Evolutionary conservation across 1,284 basidiomycete species (phyloP), one percentile per base, ranked within the genome.

Genomic region (Ustilago hordei): DNA sequence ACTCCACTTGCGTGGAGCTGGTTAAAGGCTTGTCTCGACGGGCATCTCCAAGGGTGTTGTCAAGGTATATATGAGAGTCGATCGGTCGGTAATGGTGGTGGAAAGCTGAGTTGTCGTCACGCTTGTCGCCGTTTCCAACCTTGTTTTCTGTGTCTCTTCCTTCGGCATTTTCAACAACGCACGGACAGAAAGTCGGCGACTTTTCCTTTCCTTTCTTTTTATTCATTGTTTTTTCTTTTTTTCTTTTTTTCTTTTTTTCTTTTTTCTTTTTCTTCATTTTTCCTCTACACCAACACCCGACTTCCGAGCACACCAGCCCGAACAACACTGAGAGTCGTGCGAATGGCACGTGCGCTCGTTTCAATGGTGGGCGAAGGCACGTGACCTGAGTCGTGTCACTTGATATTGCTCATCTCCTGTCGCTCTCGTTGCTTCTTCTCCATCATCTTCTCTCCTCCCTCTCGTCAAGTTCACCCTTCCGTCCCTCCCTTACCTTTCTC

Each of bases 1-100:
- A 67, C 70, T 61, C 70, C 70, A 73, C 70, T 73, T 73, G 57
- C 70, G 70, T 73, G 70, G 70, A 68, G 70, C 58, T 60, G 64
- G 60, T 68, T 60, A 73, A 32, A 60, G 70, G 61, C 60, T 58
- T 23, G 34, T 54, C 39, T 56, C 47, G 56, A 60, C 60, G 9
- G 8, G 48, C 70, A 73, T 73, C 64, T 72, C 60, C 57, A 39
- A 50, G 34, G 4, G 2, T 47, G n/a, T 8, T 13, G 32, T 12
- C 28, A 23, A 7, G n/a, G 17, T 41, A 28, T 48, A 31, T 53
- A 12, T 15, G 48, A 31, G 38, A 32, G 15, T 13, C 8, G 39
- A 36, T 28, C 23, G 23, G 23, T 28, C 3, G 45, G 6, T 48
- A 34, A 35, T 17, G 36, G 34, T 56, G 50, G 34, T 50, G 57